Base-by-base conservation (phyloP, 2,329 filamentous ascomycete genomes). In the Pseudodiploospora longispora region DNA sequence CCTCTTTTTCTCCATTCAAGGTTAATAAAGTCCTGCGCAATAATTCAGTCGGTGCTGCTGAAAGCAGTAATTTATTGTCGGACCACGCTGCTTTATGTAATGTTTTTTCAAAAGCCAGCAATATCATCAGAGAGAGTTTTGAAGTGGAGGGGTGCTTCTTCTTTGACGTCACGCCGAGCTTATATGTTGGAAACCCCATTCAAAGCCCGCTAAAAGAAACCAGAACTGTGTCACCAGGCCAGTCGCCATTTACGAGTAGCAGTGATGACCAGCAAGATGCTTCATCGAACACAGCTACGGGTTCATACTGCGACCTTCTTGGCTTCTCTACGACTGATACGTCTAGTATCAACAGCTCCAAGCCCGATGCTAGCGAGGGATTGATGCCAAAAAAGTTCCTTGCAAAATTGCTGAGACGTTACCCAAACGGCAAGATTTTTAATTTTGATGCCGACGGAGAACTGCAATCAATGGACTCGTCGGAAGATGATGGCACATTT, bases 381-480 rank as follows among this genome's bases (percentile, higher is more conserved):
- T 50, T 52, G 2, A 46, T 74, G 1, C 59, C 66, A 0, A 65
- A 71, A 40, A 57, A 49, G 5, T 62, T 71, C 10, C 55, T 76
- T 2, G 54, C 59, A 1, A 58, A 57, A 2, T 60, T 76, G 5
- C 53, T 75, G 1, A 62, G 62, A 9, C 59, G 65, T 1, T 69
- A 76, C 44, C 71, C 71, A 0, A 55, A 60, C 6, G 74, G 73
- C 0, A 66, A 66, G 40, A 61, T 74, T 1, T 75, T 72, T 47
- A 68, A 66, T 40, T 70, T 69, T 30, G 66, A 65, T 10, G 58
- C 58, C 4, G 52, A 63, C 8, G 70, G 68, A 0, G 56, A 60
- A 7, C 41, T 68, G 0, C 59, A 61, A 4, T 53, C 55, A 0
- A 55, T 55, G 6, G 60, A 66, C 27, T 52, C 57, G 3, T 57